These are phyloP conservation scores for Xylariaceae sp. DNA, from an alignment of 2,329 filamentous ascomycete species.

Conservation along the genomic window DNA sequence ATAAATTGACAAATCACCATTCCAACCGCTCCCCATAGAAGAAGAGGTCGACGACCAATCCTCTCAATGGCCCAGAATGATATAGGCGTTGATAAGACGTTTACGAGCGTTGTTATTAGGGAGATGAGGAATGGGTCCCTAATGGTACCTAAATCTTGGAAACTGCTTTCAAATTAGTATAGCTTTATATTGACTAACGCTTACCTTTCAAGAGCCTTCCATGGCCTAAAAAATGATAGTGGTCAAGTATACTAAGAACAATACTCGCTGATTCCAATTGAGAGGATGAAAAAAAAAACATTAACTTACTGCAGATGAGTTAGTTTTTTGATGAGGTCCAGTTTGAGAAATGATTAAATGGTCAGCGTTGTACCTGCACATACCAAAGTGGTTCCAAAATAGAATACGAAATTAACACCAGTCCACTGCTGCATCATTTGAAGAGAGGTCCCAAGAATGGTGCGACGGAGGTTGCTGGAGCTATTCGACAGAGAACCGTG, in stretches of 20 bases:
- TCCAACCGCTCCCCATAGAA: slow-evolving; percentile 78
- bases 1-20: slow-evolving; percentile 91
- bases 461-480: slow-evolving; percentile 72
- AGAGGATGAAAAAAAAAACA: no score
- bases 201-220: background rate
- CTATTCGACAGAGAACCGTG: slow-evolving; percentile 65
- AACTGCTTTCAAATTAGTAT: slow-evolving; percentile 46
- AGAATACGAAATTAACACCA: slow-evolving; percentile 74
- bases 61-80: slow-evolving; percentile 88
- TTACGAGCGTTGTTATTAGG: slow-evolving; percentile 86
- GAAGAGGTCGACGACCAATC: slow-evolving; percentile 79
- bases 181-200: background rate
- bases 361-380: background rate
- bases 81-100: slow-evolving; percentile 82
- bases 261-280: no score
- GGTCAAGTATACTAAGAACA: no score
- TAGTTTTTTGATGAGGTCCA: no score
- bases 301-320: slow-evolving; percentile 20
- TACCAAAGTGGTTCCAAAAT: slow-evolving; percentile 78
- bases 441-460: slow-evolving; percentile 72
- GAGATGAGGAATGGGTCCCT: slow-evolving; percentile 80
- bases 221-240: background rate
- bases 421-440: slow-evolving; percentile 87
- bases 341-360: background rate
- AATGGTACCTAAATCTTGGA: slow-evolving; percentile 78